Evolutionary conservation across 768 basidiomycete genomes (phyloP).

Genomic region (Suillus bovinus): DNA sequence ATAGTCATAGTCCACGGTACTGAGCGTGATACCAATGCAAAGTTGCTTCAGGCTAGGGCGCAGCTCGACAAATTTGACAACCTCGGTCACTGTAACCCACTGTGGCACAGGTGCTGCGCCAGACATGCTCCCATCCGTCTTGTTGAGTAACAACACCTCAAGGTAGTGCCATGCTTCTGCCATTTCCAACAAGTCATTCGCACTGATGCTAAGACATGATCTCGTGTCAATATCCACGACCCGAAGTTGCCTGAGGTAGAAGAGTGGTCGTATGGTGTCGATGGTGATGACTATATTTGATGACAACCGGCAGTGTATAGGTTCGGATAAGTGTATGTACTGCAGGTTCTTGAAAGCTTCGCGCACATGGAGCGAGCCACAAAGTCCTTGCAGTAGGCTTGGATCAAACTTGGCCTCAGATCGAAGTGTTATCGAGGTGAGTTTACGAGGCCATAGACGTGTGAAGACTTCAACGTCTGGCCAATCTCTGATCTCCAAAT

Average conservation of each 20-base stretch:
- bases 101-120: neutral
- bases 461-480: neutral
- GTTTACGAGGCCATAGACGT: neutral
- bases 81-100: neutral
- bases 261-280: slow-evolving; percentile 37
- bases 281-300: neutral
- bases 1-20: neutral
- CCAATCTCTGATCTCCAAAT: neutral
- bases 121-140: neutral
- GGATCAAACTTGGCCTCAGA: neutral
- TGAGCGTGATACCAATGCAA: neutral
- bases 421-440: neutral
- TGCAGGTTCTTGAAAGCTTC: neutral
- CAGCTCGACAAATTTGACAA: neutral
- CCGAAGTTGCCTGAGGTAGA: slow-evolving; percentile 29
- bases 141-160: slow-evolving; percentile 44
- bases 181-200: slow-evolving; percentile 43
- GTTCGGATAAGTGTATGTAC: neutral
- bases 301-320: neutral
- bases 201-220: slow-evolving; percentile 33
- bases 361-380: neutral
- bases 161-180: slow-evolving; percentile 46
- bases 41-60: neutral
- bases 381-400: neutral
- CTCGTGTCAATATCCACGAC: slow-evolving; percentile 35